These are phyloP conservation scores for Suillus ampliporus DNA, from an alignment of 768 basidiomycete species.

Conservation along the genomic window DNA sequence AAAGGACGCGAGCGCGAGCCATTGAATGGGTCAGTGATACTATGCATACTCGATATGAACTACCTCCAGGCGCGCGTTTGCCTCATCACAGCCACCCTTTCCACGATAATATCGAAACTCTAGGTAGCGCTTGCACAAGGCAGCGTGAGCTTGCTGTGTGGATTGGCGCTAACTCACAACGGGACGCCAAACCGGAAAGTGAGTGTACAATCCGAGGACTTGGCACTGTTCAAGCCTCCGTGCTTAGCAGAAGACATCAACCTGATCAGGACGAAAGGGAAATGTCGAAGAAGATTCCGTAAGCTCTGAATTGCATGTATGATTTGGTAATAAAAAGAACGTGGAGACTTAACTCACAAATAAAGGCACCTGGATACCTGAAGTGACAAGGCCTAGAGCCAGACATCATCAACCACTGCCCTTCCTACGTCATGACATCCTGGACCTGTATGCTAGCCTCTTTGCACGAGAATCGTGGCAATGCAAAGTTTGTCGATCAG, in stretches of 20 bases:
- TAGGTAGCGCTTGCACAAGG: too few species aligned
- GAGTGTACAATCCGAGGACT: neutral
- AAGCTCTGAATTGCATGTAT: neutral
- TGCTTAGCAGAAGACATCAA: neutral
- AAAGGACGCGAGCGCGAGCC: neutral
- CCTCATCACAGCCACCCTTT: neutral
- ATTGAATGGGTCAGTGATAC: neutral
- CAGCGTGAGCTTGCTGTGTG: too few species aligned
- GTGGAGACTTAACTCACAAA: too few species aligned
- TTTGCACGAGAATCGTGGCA: neutral
- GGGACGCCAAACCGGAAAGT: neutral
- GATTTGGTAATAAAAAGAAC: too few species aligned
- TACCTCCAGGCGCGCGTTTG: neutral
- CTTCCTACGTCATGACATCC: neutral
- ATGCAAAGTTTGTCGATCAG: neutral
- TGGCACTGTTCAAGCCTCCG: neutral
- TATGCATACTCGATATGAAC: neutral
- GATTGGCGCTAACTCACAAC: neutral
- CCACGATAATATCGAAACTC: too few species aligned
- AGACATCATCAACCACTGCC: too few species aligned
- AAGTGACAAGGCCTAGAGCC: too few species aligned
- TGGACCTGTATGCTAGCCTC: neutral
- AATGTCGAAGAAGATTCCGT: neutral
- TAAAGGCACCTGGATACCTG: too few species aligned
- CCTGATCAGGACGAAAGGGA: neutral